Percentiles rank a stretch among this genome's conserved stretches.
Evolutionary conservation across 306 rosid genomes (phyloP).

Genomic region (Vigna hirtella): DNA sequence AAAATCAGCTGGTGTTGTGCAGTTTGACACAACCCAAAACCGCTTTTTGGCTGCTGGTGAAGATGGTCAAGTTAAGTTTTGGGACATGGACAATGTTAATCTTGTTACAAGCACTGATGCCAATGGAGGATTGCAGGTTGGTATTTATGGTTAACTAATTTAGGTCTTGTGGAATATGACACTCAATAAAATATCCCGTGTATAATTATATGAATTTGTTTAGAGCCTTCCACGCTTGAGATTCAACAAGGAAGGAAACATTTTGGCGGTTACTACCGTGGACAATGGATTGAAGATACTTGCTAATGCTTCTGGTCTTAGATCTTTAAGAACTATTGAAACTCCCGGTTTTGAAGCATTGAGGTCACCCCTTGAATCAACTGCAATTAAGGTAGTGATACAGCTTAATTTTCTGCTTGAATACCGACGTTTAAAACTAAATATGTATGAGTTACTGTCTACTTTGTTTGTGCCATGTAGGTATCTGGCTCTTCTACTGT

Average conservation of each 20-base stretch:
- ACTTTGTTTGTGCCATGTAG: slow-evolving; percentile 53
- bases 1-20: slow-evolving; percentile 80
- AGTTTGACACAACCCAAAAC: slow-evolving; percentile 85
- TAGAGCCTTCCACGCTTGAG: slow-evolving; percentile 82
- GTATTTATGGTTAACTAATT: slow-evolving; percentile 32
- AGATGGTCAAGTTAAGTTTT: slow-evolving; percentile 82
- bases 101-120: slow-evolving; percentile 66
- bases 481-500: slow-evolving; percentile 66
- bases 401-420: slow-evolving; percentile 30
- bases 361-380: slow-evolving; percentile 71
- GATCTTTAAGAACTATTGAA: slow-evolving; percentile 65
- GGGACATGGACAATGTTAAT: slow-evolving; percentile 81
- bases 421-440: slow-evolving; percentile 4
- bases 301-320: slow-evolving; percentile 71
- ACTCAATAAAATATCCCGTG: slow-evolving; percentile 16
- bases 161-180: slow-evolving; percentile 17
- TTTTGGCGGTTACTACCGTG: slow-evolving; percentile 78
- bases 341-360: slow-evolving; percentile 71
- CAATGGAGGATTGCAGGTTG: slow-evolving; percentile 76
- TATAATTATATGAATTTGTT: slow-evolving; percentile 44
- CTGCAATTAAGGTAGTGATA: slow-evolving; percentile 67
- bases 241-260: slow-evolving; percentile 89
- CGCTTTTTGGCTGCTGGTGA: slow-evolving; percentile 91
- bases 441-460: slow-evolving; percentile 2
- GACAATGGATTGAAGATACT: slow-evolving; percentile 85